Conservation (phyloP, 805 yeast species). For the Suhomyces sp. region DNA sequence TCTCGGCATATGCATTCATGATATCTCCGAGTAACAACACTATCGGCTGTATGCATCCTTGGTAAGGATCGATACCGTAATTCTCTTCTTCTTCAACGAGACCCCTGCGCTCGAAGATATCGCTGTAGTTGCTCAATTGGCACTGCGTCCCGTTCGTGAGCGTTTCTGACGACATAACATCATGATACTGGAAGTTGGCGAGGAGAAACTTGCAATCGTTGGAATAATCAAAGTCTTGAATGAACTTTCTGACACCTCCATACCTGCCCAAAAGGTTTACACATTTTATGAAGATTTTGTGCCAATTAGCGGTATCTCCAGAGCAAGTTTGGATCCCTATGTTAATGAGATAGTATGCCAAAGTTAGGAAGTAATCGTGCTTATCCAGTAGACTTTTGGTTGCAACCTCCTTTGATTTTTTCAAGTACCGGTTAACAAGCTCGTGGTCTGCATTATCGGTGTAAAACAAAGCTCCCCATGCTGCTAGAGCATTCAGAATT, state of each 20-base stretch:
- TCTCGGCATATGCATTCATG: slow-evolving; percentile 29
- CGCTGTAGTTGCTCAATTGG: slow-evolving; percentile 32
- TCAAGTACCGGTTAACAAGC: slow-evolving; percentile 12
- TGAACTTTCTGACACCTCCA: slow-evolving; percentile 37
- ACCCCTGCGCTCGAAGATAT: slow-evolving; percentile 23
- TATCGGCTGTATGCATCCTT: slow-evolving; percentile 41
- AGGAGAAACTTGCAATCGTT: slow-evolving; percentile 42
- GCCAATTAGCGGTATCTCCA: slow-evolving; percentile 36
- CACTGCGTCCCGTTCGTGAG: slow-evolving; percentile 36
- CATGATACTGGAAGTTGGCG: slow-evolving; percentile 44
- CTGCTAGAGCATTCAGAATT: slow-evolving; percentile 24
- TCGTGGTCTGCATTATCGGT: slow-evolving; percentile 11
- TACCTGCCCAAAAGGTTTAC: slow-evolving; percentile 25
- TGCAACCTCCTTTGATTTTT: slow-evolving; percentile 13
- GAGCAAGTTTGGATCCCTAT: slow-evolving; percentile 21
- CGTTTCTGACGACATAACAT: slow-evolving; percentile 36
- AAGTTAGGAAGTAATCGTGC: slow-evolving; percentile 16
- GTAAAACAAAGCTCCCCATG: slow-evolving; percentile 30
- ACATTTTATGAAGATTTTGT: slow-evolving; percentile 30
- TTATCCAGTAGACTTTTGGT: slow-evolving; percentile 9
- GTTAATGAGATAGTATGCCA: slow-evolving; percentile 22
- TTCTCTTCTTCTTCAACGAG: slow-evolving; percentile 21
- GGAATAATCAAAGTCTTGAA: slow-evolving; percentile 26
- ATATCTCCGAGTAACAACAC: slow-evolving; percentile 40
- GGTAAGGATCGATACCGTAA: slow-evolving; percentile 46